These are phyloP conservation scores for Mucor velutinosus DNA, from an alignment of 371 early-diverging fungal species.

Conservation along the genomic window DNA sequence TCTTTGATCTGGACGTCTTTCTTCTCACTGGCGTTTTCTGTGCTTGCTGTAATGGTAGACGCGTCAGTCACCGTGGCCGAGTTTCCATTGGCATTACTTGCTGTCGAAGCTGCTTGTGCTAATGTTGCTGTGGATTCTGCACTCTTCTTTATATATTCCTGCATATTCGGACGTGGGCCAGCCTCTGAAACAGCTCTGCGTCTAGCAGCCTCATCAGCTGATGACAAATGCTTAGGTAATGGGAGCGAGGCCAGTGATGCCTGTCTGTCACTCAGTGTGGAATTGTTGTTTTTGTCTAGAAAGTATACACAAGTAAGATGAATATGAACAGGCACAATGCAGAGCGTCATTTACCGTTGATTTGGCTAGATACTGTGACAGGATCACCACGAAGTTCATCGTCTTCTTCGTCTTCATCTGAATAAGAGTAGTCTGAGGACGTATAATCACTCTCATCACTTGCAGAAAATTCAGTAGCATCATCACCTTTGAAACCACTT, in stretches of 20 bases:
- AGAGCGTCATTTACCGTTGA: neutral
- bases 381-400: neutral
- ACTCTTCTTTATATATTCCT: slow-evolving; percentile 6
- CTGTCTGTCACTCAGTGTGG: slow-evolving; percentile 2
- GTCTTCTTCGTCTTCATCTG: slow-evolving; percentile 10
- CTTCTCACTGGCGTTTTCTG: neutral
- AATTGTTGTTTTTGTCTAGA: neutral
- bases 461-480: neutral
- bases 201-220: slow-evolving; percentile 12
- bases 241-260: slow-evolving; percentile 18
- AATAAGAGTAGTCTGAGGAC: slow-evolving; percentile 10
- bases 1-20: slow-evolving; percentile 22
- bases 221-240: slow-evolving; percentile 1
- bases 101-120: neutral
- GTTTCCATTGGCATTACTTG: neutral
- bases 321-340: neutral
- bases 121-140: neutral
- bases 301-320: neutral
- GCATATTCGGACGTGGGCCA: slow-evolving; percentile 33
- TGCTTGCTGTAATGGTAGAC: neutral
- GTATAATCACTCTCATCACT: neutral
- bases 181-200: slow-evolving; percentile 30
- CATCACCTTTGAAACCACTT: slow-evolving; percentile 4
- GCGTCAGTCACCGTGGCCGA: neutral
- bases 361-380: neutral